Conservation (phyloP, 805 yeast genomes). For the Monosporozyma servazzii region DNA sequence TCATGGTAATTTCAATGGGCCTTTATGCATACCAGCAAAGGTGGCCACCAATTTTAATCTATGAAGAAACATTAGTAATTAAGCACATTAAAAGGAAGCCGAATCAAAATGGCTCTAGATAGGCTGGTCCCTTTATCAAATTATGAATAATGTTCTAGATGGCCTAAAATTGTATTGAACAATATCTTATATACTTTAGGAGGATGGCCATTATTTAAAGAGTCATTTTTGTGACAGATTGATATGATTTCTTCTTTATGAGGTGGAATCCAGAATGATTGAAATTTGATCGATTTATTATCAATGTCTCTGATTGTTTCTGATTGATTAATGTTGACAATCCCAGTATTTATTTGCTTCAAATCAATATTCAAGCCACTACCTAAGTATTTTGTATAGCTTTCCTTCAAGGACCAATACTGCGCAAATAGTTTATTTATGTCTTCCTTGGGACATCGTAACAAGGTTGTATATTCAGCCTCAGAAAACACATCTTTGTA, state of each 20-base stretch:
- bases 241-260: slow-evolving; percentile 12
- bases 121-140: too few relatives aligned
- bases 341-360: slow-evolving; percentile 21
- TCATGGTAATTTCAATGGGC: slow-evolving; percentile 24
- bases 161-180: not conserved
- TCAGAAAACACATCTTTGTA: slow-evolving; percentile 37
- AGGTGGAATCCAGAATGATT: slow-evolving; percentile 17
- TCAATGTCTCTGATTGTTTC: slow-evolving; percentile 6
- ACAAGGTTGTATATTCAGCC: slow-evolving; percentile 30
- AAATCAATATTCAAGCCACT: slow-evolving; percentile 42
- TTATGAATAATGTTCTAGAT: not conserved
- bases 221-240: slow-evolving; percentile 4
- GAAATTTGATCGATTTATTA: slow-evolving; percentile 9
- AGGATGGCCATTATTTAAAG: not conserved
- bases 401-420: slow-evolving; percentile 75
- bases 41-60: not conserved
- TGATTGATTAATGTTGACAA: not conserved
- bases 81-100: not conserved
- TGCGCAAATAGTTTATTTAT: slow-evolving; percentile 38
- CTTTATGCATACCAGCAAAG: slow-evolving; percentile 22
- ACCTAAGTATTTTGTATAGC: slow-evolving; percentile 60
- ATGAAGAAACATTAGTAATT: not conserved
- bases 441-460: not conserved
- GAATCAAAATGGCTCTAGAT: too few relatives aligned
- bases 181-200: slow-evolving; percentile 1